Evolutionary conservation across 75 land plant genomes (phyloP).

Genomic region (Picea glauca): DNA sequence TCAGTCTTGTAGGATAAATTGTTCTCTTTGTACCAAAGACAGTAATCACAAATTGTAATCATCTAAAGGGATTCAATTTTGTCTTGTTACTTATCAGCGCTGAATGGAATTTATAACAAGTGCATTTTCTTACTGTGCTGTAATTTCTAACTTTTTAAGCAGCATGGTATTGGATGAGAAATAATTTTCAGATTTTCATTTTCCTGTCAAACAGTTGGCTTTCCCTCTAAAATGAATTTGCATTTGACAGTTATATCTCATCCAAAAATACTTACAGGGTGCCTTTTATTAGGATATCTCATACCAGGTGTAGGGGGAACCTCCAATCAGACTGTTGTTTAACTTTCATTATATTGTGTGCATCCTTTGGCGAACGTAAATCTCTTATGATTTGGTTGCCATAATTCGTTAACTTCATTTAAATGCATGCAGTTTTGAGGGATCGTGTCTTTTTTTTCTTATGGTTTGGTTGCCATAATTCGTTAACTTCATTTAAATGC

Average conservation of each 20-base stretch:
- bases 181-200: neutral
- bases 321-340: too few relatives aligned
- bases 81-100: neutral
- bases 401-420: neutral
- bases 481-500: too few relatives aligned
- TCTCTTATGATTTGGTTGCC: neutral
- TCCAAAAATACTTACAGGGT: too few relatives aligned
- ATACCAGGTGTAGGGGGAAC: too few relatives aligned
- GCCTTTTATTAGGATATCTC: too few relatives aligned
- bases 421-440: neutral
- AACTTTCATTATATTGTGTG: too few relatives aligned
- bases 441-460: too few relatives aligned
- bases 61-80: conserved; percentile 4
- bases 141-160: neutral
- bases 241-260: too few relatives aligned
- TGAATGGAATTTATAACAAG: neutral
- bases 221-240: too few relatives aligned
- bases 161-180: neutral
- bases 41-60: neutral
- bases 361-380: neutral
- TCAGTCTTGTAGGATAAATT: neutral
- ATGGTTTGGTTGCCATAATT: neutral
- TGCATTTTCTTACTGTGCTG: neutral
- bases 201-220: neutral
- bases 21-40: neutral